Percentiles rank a stretch among this genome's conserved stretches.
These are phyloP conservation scores for Schizochytrium sp. DNA, from an alignment of 108 stramenopile species.

Conservation along the genomic window DNA sequence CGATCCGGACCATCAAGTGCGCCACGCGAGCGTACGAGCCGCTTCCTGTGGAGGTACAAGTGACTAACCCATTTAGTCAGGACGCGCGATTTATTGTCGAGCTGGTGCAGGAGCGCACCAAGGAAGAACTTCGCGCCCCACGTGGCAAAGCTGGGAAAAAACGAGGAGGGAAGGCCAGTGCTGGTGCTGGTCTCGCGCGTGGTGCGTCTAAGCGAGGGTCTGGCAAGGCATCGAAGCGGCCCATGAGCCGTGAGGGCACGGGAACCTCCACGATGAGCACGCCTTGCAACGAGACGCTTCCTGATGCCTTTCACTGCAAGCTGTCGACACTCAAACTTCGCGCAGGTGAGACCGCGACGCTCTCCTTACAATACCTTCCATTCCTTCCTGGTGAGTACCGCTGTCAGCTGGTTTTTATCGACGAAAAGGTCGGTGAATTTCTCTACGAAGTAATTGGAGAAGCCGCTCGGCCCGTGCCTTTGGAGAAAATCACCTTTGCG, in stretches of 20 bases:
- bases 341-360: not conserved
- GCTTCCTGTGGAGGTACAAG: constrained; percentile 24
- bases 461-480: constrained; percentile 31
- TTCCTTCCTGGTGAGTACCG: constrained; percentile 46
- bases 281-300: not conserved
- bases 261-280: not conserved
- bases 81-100: not conserved
- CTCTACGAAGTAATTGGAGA: constrained; percentile 35
- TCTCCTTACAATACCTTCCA: constrained; percentile 36
- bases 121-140: not conserved
- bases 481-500: constrained; percentile 17
- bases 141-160: not conserved
- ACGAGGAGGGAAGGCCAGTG: not conserved
- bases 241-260: not conserved
- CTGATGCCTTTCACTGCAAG: constrained; percentile 23
- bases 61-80: constrained; percentile 37
- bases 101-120: not conserved
- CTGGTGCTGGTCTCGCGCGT: no score
- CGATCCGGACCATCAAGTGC: constrained; percentile 6
- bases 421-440: constrained; percentile 46
- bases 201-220: constrained; percentile 4
- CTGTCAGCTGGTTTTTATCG: constrained; percentile 35
- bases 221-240: not conserved
- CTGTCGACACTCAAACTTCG: constrained; percentile 23
- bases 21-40: constrained; percentile 32